Conservation (phyloP, 768 basidiomycete species). For the Mycena galericulata region DNA sequence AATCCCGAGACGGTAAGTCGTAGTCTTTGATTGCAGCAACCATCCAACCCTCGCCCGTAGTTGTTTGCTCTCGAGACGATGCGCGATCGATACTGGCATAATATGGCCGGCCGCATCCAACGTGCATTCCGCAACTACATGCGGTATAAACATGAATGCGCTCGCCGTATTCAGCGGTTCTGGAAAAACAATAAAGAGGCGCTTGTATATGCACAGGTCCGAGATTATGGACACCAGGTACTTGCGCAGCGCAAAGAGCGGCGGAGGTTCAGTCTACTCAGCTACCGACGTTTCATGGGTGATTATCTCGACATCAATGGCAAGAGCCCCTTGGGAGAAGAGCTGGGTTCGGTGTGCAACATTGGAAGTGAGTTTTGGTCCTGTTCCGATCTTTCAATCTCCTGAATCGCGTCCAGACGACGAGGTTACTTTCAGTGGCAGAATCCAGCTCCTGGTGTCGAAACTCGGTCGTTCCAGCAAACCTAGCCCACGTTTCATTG, state of each 20-base stretch:
- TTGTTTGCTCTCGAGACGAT: constrained; percentile 98
- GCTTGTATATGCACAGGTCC: constrained; percentile 86
- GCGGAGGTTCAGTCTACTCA: constrained; percentile 90
- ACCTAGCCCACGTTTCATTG: constrained; percentile 89
- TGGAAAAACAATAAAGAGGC: constrained; percentile 99
- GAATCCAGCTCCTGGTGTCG: constrained; percentile 85
- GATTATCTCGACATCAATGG: constrained; percentile 96
- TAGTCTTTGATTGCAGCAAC: background rate
- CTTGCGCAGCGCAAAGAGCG: constrained; percentile 94
- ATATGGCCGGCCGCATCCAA: constrained; percentile 98
- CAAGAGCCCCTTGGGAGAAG: constrained; percentile 79
- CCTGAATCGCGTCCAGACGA: constrained; percentile 61
- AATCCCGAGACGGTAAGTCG: constrained; percentile 92
- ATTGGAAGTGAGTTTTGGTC: constrained; percentile 70
- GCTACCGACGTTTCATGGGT: constrained; percentile 94
- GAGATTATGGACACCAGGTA: constrained; percentile 96
- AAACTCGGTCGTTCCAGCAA: constrained; percentile 91
- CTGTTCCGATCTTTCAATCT: background rate
- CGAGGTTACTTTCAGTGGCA: constrained; percentile 84
- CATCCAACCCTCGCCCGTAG: constrained; percentile 53
- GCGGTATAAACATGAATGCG: constrained; percentile 95
- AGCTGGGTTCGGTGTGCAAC: constrained; percentile 77
- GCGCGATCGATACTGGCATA: constrained; percentile 99
- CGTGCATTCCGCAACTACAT: constrained; percentile 96
- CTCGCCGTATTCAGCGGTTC: constrained; percentile 94